Percentiles rank a stretch among this genome's conserved stretches.
Conservation (phyloP, 306 rosid genomes). For the Ormosia emarginata region DNA sequence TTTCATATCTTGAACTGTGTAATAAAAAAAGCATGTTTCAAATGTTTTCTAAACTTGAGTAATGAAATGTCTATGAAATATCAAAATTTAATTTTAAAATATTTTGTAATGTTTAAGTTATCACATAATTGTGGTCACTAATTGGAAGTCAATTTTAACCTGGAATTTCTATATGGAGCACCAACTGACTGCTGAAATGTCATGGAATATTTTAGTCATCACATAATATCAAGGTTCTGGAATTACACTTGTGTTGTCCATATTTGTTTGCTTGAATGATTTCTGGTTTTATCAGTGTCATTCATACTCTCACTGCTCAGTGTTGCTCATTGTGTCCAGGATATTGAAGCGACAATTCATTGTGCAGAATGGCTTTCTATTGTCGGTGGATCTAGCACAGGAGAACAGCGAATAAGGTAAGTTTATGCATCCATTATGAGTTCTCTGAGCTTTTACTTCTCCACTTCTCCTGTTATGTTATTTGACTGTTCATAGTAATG, state of each 20-base stretch:
- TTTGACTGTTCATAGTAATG: neutral
- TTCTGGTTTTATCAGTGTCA: conserved; percentile 34
- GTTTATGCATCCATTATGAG: conserved; percentile 8
- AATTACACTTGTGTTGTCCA: conserved; percentile 3
- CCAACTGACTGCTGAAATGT: conserved; percentile 9
- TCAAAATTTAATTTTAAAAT: neutral
- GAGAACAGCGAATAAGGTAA: conserved; percentile 87
- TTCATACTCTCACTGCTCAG: conserved; percentile 31
- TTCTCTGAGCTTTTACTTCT: neutral
- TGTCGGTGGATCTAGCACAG: conserved; percentile 95
- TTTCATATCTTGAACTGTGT: neutral
- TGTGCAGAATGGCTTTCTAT: conserved; percentile 99
- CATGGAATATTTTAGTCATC: neutral
- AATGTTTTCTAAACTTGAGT: conserved; percentile 11
- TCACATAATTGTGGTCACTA: neutral
- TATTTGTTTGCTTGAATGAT: conserved; percentile 25
- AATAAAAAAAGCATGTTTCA: neutral
- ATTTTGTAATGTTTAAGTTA: neutral
- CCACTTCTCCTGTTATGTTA: neutral
- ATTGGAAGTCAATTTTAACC: neutral
- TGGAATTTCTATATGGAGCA: neutral
- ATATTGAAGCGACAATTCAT: conserved; percentile 98
- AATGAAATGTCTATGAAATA: neutral
- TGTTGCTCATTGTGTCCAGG: conserved; percentile 62
- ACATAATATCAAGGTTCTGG: neutral